A percentile compares a stretch with the other conserved stretches of the same genome.
Conservation (phyloP, 2,329 filamentous ascomycete species). For the Hysterium pulicare region DNA sequence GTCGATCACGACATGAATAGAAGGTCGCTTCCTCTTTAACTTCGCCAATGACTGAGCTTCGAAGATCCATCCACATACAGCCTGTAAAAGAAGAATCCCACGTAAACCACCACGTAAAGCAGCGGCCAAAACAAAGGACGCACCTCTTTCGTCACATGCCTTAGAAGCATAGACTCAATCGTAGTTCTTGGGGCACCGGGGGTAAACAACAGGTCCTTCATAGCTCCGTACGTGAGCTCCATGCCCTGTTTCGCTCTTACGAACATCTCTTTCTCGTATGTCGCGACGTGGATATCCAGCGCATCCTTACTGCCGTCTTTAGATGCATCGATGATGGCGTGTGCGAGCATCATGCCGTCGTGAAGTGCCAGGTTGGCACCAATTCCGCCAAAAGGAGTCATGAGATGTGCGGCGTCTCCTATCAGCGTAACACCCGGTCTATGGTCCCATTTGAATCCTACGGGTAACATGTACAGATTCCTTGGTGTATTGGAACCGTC, state of each 20-base stretch:
- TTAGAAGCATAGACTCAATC: too few species aligned
- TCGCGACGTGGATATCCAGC: slow-evolving; percentile 24
- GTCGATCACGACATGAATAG: too few species aligned
- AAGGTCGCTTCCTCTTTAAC: too few species aligned
- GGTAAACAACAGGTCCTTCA: slow-evolving; percentile 49
- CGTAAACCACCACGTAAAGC: too few species aligned
- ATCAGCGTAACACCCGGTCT: slow-evolving; percentile 37
- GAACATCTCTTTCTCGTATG: slow-evolving; percentile 40
- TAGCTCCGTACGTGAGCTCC: slow-evolving; percentile 42
- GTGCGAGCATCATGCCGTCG: slow-evolving; percentile 33
- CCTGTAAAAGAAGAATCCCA: too few species aligned
- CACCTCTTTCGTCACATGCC: too few species aligned
- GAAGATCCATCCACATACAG: too few species aligned
- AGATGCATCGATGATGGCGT: slow-evolving; percentile 28
- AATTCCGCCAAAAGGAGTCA: slow-evolving; percentile 37
- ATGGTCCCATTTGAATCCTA: slow-evolving; percentile 38
- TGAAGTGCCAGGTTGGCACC: slow-evolving; percentile 39
- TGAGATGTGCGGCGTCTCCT: slow-evolving; percentile 42
- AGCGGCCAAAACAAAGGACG: too few species aligned
- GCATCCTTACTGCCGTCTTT: slow-evolving; percentile 4
- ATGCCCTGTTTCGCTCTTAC: slow-evolving; percentile 31
- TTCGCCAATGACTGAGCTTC: too few species aligned
- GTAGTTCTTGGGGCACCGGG: slow-evolving; percentile 43
- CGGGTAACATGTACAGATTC: slow-evolving; percentile 39
- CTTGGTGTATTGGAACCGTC: slow-evolving; percentile 19